Percentiles rank a stretch among this genome's conserved stretches.
These are phyloP conservation scores for Penicillium roqueforti DNA, from an alignment of 495 filamentous ascomycete species.

Conservation along the genomic window DNA sequence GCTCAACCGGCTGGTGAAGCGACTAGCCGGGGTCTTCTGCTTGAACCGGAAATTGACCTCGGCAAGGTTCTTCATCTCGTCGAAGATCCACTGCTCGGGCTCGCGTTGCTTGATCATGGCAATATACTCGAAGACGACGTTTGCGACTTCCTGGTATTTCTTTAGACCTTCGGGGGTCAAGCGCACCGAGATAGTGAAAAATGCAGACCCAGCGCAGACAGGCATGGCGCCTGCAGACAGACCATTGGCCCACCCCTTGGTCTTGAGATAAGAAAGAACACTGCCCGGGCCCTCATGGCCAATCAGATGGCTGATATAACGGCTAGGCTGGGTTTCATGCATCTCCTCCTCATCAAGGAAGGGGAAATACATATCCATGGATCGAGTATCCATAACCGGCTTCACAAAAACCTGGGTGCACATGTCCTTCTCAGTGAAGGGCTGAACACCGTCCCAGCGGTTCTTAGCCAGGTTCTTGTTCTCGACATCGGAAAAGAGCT, in stretches of 20 bases:
- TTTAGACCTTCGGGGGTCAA: constrained; percentile 83
- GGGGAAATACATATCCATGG: constrained; percentile 81
- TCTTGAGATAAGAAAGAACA: constrained; percentile 91
- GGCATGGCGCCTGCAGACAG: constrained; percentile 73
- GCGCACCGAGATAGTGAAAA: constrained; percentile 76
- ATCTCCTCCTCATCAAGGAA: constrained; percentile 84
- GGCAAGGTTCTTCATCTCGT: constrained; percentile 82
- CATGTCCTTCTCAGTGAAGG: constrained; percentile 63
- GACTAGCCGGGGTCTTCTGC: constrained; percentile 84
- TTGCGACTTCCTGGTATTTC: constrained; percentile 81
- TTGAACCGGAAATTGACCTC: constrained; percentile 93
- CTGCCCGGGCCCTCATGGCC: constrained; percentile 97
- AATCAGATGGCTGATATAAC: constrained; percentile 90
- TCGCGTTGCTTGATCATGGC: constrained; percentile 75
- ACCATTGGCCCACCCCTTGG: constrained; percentile 90
- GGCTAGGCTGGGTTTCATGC: constrained; percentile 78
- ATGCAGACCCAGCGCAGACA: constrained; percentile 76
- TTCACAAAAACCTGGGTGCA: constrained; percentile 86
- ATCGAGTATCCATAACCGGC: constrained; percentile 89
- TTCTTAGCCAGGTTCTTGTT: constrained; percentile 84
- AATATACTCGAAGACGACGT: constrained; percentile 91
- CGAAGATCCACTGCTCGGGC: constrained; percentile 88
- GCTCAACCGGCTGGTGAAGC: constrained; percentile 79
- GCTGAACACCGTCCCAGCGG: constrained; percentile 71
- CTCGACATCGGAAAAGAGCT: constrained; percentile 75